Evolutionary conservation across 169 alveolate species (phyloP).

Genomic region (Plasmodium blacklocki): DNA sequence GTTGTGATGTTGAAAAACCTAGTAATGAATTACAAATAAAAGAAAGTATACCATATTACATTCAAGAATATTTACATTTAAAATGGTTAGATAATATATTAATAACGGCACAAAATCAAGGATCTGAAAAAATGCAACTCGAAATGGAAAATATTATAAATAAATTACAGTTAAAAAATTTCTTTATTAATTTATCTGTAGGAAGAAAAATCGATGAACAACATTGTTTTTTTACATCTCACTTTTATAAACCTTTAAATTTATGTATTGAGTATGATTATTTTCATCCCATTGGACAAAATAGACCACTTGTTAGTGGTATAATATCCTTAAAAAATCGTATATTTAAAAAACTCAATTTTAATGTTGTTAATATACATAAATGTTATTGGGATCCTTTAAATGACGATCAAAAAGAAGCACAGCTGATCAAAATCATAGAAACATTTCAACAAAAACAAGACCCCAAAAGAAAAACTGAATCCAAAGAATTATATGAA

Average conservation of each 20-base stretch:
- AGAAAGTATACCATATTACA: conserved; percentile 83
- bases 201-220: conserved; percentile 90
- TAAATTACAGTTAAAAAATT: conserved; percentile 82
- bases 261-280: conserved; percentile 89
- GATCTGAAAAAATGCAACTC: conserved; percentile 88
- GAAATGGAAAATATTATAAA: conserved; percentile 88
- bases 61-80: conserved; percentile 87
- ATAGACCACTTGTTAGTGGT: conserved; percentile 86
- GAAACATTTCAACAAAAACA: conserved; percentile 67
- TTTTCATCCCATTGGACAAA: conserved; percentile 82
- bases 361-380: conserved; percentile 86
- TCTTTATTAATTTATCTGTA: conserved; percentile 87
- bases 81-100: conserved; percentile 88
- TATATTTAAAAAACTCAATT: conserved; percentile 85
- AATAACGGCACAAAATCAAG: conserved; percentile 88
- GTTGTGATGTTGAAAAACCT: conserved; percentile 90
- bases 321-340: conserved; percentile 84
- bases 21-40: conserved; percentile 81
- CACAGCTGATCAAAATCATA: conserved; percentile 81
- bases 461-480: conserved; percentile 17
- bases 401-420: conserved; percentile 83
- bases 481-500: conserved; percentile 75
- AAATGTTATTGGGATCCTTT: conserved; percentile 85
- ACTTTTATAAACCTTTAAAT: conserved; percentile 84
- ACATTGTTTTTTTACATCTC: conserved; percentile 89